Conservation (phyloP, 345 rosid genomes). For the Abelmoschus esculentus region DNA sequence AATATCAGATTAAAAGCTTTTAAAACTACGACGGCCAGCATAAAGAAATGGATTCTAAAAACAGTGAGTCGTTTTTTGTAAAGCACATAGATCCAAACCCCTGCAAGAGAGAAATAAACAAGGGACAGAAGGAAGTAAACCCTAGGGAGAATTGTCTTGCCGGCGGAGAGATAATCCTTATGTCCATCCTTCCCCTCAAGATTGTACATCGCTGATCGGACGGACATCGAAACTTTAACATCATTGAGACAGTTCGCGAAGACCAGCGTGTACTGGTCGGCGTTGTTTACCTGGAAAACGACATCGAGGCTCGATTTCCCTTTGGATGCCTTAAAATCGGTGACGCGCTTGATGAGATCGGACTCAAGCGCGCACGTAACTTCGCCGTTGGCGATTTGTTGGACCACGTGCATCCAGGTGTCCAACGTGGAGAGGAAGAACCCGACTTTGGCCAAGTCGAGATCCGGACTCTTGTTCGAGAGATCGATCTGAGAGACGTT, state of each 20-base stretch:
- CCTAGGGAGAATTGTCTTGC: constrained; percentile 68
- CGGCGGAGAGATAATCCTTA: constrained; percentile 84
- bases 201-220: constrained; percentile 75
- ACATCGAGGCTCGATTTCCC: constrained; percentile 19
- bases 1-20: constrained; percentile 62
- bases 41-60: constrained; percentile 60
- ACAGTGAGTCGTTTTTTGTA: constrained; percentile 67
- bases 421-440: constrained; percentile 91
- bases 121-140: constrained; percentile 64
- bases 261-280: constrained; percentile 70
- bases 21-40: constrained; percentile 70
- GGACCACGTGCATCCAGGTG: constrained; percentile 67
- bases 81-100: constrained; percentile 61
- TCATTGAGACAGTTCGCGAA: constrained; percentile 75
- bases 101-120: constrained; percentile 53
- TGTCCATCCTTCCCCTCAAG: constrained; percentile 45
- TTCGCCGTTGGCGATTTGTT: constrained; percentile 62
- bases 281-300: constrained; percentile 32
- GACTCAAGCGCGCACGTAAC: constrained; percentile 77
- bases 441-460: constrained; percentile 60
- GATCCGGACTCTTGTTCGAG: constrained; percentile 39
- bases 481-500: constrained; percentile 45
- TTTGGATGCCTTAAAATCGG: constrained; percentile 53
- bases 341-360: constrained; percentile 47
- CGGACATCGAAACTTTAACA: constrained; percentile 58